Conservation (phyloP, 2,329 filamentous ascomycete species). For the Claviceps fusiformis region DNA sequence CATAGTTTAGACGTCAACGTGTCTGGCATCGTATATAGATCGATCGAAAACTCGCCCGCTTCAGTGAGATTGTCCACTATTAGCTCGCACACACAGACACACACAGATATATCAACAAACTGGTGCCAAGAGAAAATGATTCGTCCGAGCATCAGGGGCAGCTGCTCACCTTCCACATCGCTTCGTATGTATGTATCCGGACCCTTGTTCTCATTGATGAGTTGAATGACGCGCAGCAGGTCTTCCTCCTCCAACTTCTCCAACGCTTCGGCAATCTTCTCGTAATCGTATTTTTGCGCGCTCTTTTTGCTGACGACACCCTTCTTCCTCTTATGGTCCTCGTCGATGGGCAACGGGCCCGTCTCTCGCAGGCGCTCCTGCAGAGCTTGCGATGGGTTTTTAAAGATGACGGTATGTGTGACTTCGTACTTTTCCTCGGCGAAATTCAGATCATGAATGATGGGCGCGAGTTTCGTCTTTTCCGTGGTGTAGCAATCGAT, state of each 20-base stretch:
- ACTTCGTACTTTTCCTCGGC: constrained; percentile 66
- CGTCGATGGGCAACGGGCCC: constrained; percentile 68
- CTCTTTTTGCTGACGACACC: constrained; percentile 64
- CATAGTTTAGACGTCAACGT: constrained; percentile 82
- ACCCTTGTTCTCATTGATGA: constrained; percentile 95
- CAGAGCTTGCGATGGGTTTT: constrained; percentile 82
- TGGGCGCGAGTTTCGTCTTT: constrained; percentile 63
- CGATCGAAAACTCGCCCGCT: constrained; percentile 95
- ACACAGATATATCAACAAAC: constrained; percentile 15
- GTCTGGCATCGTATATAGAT: constrained; percentile 94
- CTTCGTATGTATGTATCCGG: constrained; percentile 94
- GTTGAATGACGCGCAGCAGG: constrained; percentile 84
- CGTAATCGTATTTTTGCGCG: constrained; percentile 65
- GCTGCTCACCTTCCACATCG: constrained; percentile 78
- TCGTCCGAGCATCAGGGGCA: neutral
- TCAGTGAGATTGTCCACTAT: constrained; percentile 23
- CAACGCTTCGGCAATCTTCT: constrained; percentile 88
- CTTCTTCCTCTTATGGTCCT: constrained; percentile 46
- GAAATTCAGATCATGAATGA: constrained; percentile 90
- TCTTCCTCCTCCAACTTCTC: constrained; percentile 88
- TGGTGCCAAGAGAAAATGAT: neutral
- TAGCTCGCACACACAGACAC: constrained; percentile 15
- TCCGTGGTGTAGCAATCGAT: constrained; percentile 73
- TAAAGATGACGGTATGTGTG: constrained; percentile 71
- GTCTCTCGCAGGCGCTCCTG: constrained; percentile 68